Percentiles rank a stretch among this genome's conserved stretches.
Conservation (phyloP, 441 rosid species). For the Adansonia rubrostipa region DNA sequence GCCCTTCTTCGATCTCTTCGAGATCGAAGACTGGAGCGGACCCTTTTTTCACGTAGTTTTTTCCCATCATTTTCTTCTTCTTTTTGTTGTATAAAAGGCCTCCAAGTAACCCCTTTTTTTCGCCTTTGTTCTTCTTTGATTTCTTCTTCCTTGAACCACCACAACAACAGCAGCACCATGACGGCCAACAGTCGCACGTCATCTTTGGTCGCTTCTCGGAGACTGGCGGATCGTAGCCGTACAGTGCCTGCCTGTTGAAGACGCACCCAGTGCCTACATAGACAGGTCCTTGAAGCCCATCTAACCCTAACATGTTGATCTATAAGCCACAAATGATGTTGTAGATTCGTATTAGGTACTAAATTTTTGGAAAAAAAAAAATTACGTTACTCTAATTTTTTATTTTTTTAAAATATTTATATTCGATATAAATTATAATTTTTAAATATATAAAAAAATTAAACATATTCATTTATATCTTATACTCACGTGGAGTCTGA, state of each 20-base stretch:
- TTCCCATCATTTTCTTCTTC: conserved; percentile 70
- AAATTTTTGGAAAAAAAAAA: not conserved
- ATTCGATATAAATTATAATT: too few relatives aligned
- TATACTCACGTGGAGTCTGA: too few relatives aligned
- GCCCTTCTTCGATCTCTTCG: conserved; percentile 89
- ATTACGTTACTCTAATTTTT: too few relatives aligned
- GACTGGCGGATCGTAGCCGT: conserved; percentile 69
- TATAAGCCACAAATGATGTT: conserved; percentile 28
- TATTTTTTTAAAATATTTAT: too few relatives aligned
- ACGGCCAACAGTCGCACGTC: conserved; percentile 94
- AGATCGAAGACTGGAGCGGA: conserved; percentile 63
- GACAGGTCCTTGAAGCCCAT: conserved; percentile 82
- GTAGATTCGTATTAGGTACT: conserved; percentile 14
- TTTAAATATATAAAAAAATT: too few relatives aligned
- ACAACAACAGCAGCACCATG: conserved; percentile 89
- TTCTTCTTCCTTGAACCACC: conserved; percentile 68
- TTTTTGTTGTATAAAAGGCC: conserved; percentile 41
- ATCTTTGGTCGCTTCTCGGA: conserved; percentile 77
- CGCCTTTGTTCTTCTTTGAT: conserved; percentile 59
- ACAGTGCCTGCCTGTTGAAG: conserved; percentile 70
- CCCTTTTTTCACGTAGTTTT: conserved; percentile 65
- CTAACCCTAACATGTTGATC: conserved; percentile 93
- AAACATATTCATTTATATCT: too few relatives aligned
- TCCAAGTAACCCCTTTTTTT: conserved; percentile 51
- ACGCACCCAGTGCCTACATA: conserved; percentile 76